These are phyloP conservation scores for Coniochaeta ligniaria DNA, from an alignment of 2,329 filamentous ascomycete species.

Conservation along the genomic window DNA sequence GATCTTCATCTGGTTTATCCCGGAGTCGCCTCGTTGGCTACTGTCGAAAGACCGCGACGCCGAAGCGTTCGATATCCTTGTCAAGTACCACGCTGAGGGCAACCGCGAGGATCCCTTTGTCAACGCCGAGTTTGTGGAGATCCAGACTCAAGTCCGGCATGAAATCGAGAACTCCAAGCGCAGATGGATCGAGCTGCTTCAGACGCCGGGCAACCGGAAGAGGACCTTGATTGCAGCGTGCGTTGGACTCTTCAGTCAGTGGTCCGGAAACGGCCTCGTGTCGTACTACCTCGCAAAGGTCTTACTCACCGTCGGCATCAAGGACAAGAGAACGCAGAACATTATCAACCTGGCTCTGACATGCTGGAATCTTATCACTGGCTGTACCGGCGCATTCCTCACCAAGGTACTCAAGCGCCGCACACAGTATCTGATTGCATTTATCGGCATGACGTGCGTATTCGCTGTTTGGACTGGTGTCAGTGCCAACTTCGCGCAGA, in stretches of 20 bases:
- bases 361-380: constrained; percentile 8
- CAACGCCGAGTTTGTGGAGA: constrained; percentile 32
- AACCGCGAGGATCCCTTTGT: constrained; percentile 29
- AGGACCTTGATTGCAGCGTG: constrained; percentile 45
- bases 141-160: constrained; percentile 32
- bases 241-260: constrained; percentile 50
- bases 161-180: constrained; percentile 38
- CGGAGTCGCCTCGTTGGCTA: constrained; percentile 29
- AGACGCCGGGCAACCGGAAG: constrained; percentile 45
- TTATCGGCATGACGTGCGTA: constrained; percentile 4
- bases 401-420: constrained; percentile 4
- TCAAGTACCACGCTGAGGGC: constrained; percentile 28
- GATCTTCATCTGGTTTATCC: constrained; percentile 21
- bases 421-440: constrained; percentile 7
- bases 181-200: constrained; percentile 36
- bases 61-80: constrained; percentile 24
- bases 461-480: constrained; percentile 5
- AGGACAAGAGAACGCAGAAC: constrained; percentile 20
- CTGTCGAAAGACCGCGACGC: constrained; percentile 23
- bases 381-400: neutral
- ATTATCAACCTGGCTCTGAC: constrained; percentile 8
- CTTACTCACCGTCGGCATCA: constrained; percentile 25
- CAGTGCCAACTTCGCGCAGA: constrained; percentile 4
- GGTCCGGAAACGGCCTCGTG: constrained; percentile 45
- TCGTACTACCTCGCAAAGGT: constrained; percentile 29